Percentiles rank a stretch among this genome's conserved stretches.
Conservation (phyloP, 805 yeast species). For the Wickerhamiella vanderwaltii region DNA sequence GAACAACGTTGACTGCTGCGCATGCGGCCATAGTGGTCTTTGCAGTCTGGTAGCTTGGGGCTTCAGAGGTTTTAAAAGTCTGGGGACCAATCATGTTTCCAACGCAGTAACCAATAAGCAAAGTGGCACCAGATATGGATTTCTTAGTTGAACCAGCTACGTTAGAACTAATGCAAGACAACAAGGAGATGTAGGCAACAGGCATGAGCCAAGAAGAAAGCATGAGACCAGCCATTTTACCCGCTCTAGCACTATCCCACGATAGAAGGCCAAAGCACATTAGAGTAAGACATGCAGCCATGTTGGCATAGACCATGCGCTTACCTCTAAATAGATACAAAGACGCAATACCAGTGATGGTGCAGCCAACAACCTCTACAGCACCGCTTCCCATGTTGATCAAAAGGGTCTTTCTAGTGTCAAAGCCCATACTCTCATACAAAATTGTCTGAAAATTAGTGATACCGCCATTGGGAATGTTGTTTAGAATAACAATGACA, state of each 20-base stretch:
- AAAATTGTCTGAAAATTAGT: conserved; percentile 38
- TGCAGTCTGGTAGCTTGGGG: conserved; percentile 47
- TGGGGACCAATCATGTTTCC: conserved; percentile 71
- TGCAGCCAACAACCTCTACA: conserved; percentile 25
- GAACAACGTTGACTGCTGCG: conserved; percentile 31
- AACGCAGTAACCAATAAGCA: conserved; percentile 52
- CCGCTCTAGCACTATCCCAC: conserved; percentile 29
- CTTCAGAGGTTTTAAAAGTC: conserved; percentile 44
- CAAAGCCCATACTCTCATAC: conserved; percentile 28
- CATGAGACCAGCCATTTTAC: conserved; percentile 33
- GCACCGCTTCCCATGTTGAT: conserved; percentile 37
- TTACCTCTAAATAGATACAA: conserved; percentile 13
- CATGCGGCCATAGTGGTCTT: conserved; percentile 46
- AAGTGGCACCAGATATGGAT: conserved; percentile 44
- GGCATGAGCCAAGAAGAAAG: conserved; percentile 24
- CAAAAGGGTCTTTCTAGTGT: conserved; percentile 27
- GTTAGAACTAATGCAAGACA: conserved; percentile 30
- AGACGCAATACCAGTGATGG: conserved; percentile 13
- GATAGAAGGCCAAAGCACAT: conserved; percentile 35
- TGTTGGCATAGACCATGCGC: conserved; percentile 31
- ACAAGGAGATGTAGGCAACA: conserved; percentile 23
- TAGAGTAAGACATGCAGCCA: conserved; percentile 38
- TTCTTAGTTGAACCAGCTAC: conserved; percentile 67
- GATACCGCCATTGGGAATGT: conserved; percentile 28
- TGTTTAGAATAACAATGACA: conserved; percentile 5